phyloP scores from a whole-genome alignment of 2,329 filamentous ascomycete species.

The Sporothrix dimorphospora region DNA sequence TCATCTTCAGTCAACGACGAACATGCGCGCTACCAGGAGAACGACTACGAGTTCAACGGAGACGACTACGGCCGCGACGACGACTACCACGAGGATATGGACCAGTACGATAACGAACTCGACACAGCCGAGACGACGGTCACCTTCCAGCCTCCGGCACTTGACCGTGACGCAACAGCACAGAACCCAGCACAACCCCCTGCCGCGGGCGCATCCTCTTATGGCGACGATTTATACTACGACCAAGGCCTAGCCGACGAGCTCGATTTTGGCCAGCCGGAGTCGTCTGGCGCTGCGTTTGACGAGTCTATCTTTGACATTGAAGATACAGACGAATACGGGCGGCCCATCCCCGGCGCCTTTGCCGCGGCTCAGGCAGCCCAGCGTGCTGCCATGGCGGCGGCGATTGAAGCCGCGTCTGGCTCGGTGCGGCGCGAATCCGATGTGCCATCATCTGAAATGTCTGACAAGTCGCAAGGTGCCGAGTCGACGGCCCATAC shows the following conservation, averaged over 20 bases:
- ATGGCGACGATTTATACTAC: conserved; percentile 70
- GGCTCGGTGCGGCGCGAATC: conserved; percentile 42
- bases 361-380: conserved; percentile 58
- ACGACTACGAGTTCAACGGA: conserved; percentile 3
- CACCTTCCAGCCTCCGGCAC: conserved; percentile 24
- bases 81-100: not conserved
- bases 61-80: conserved; percentile 17
- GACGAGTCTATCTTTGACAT: conserved; percentile 76
- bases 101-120: not conserved
- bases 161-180: not conserved
- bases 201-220: not conserved
- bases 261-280: conserved; percentile 52
- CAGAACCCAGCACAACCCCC: not conserved
- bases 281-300: conserved; percentile 61
- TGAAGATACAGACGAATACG: conserved; percentile 65
- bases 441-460: conserved; percentile 47
- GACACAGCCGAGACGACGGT: conserved; percentile 31
- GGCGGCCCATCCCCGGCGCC: conserved; percentile 61
- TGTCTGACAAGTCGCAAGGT: conserved; percentile 49
- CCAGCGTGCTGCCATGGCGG: conserved; percentile 43
- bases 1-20: conserved; percentile 25
- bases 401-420: conserved; percentile 24
- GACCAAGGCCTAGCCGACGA: conserved; percentile 54
- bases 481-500: conserved; percentile 58
- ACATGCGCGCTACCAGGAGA: not conserved